A percentile compares a stretch with the other conserved stretches of the same genome.
Conservation (phyloP, 768 basidiomycete genomes). For the Auriscalpium microsporum region DNA sequence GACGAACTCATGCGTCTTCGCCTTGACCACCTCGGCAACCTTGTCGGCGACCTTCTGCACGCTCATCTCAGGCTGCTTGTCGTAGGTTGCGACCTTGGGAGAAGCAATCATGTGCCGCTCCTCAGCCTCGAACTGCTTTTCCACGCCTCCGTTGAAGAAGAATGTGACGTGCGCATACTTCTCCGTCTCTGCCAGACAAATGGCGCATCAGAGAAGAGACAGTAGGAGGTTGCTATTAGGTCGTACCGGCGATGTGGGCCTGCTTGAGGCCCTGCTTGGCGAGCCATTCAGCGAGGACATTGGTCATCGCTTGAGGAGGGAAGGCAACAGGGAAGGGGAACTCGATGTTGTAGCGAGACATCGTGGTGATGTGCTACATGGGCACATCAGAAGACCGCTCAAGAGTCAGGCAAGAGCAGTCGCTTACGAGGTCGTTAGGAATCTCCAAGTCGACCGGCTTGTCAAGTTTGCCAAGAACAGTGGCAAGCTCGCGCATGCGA, state of each 20-base stretch:
- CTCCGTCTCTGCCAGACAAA: slow-evolving; percentile 62
- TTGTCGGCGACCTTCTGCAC: slow-evolving; percentile 84
- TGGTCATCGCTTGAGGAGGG: slow-evolving; percentile 88
- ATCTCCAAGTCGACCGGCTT: slow-evolving; percentile 79
- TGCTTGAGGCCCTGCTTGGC: slow-evolving; percentile 73
- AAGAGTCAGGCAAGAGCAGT: too few species aligned
- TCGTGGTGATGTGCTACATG: slow-evolving; percentile 73
- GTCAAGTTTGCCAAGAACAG: slow-evolving; percentile 71
- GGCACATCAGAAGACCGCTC: not conserved
- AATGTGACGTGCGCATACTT: slow-evolving; percentile 98
- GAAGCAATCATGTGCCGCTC: slow-evolving; percentile 85
- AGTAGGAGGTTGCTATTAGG: not conserved
- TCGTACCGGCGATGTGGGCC: slow-evolving; percentile 77
- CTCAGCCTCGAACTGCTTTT: slow-evolving; percentile 81
- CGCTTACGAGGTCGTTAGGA: slow-evolving; percentile 69
- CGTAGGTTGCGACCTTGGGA: slow-evolving; percentile 95
- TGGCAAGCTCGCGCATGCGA: slow-evolving; percentile 86
- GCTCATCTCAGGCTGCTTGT: slow-evolving; percentile 85
- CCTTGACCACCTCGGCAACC: slow-evolving; percentile 77
- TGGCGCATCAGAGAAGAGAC: not conserved
- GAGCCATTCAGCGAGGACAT: slow-evolving; percentile 92
- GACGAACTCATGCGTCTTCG: slow-evolving; percentile 70
- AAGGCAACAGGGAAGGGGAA: slow-evolving; percentile 88
- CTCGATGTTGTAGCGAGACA: slow-evolving; percentile 89
- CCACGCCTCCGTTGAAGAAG: slow-evolving; percentile 96